phyloP scores from a whole-genome alignment of 1,284 basidiomycete species.

The Fomitopsis schrenkii region DNA sequence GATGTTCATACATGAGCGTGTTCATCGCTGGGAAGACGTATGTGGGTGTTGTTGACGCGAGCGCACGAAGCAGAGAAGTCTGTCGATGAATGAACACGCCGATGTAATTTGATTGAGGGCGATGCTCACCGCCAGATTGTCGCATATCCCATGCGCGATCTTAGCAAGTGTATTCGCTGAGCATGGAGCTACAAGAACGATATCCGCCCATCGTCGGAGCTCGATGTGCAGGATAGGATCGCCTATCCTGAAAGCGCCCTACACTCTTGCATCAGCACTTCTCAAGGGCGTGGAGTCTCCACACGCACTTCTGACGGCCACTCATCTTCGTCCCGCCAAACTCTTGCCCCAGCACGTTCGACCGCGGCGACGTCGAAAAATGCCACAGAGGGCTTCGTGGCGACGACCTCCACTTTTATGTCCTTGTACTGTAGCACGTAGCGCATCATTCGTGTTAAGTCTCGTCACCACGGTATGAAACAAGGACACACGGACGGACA shows the following conservation, averaged over 20 bases:
- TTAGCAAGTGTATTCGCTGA: constrained; percentile 96
- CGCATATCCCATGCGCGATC: constrained; percentile 84
- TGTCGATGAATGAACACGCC: constrained; percentile 25
- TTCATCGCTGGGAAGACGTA: constrained; percentile 98
- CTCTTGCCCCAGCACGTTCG: constrained; percentile 48
- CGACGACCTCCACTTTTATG: constrained; percentile 82
- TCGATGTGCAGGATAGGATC: constrained; percentile 97
- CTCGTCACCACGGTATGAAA: not conserved
- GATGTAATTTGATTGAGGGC: no score
- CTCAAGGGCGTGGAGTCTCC: not conserved
- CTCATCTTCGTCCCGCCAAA: constrained; percentile 93
- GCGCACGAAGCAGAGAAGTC: constrained; percentile 89
- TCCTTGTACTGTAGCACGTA: constrained; percentile 48
- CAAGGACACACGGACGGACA: constrained; percentile 50
- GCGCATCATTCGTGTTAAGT: not conserved
- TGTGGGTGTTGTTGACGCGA: constrained; percentile 78
- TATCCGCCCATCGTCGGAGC: constrained; percentile 92
- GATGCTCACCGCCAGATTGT: constrained; percentile 78
- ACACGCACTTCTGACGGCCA: constrained; percentile 57
- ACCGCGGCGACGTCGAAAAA: constrained; percentile 71
- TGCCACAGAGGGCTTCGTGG: constrained; percentile 73
- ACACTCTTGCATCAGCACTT: not conserved
- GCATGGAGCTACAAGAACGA: constrained; percentile 92
- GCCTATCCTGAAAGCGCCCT: constrained; percentile 67
- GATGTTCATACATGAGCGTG: constrained; percentile 95